Percentiles rank a stretch among this genome's conserved stretches.
These are phyloP conservation scores for Meira miltonrushii DNA, from an alignment of 1,284 basidiomycete genomes.

Conservation along the genomic window DNA sequence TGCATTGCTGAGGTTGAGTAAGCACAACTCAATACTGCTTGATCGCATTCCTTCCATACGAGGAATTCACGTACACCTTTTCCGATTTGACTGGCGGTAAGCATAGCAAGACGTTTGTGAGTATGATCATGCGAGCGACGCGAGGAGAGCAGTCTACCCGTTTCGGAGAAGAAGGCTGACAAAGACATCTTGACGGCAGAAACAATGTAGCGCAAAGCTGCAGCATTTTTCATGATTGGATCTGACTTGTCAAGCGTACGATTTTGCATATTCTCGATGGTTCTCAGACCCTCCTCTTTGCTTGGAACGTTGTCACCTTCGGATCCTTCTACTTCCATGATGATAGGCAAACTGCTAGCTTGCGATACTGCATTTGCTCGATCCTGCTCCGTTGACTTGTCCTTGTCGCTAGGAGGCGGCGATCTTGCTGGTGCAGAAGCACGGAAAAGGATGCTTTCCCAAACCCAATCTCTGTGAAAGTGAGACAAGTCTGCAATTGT, in stretches of 20 bases:
- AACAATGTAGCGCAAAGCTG: slow-evolving; percentile 67
- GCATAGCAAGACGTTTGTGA: slow-evolving; percentile 72
- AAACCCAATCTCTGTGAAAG: slow-evolving; percentile 75
- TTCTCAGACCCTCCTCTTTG: background rate
- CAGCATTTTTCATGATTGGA: slow-evolving; percentile 21
- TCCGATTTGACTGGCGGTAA: slow-evolving; percentile 67
- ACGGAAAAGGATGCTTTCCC: slow-evolving; percentile 79
- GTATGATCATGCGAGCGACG: slow-evolving; percentile 69
- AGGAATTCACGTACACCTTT: slow-evolving; percentile 71
- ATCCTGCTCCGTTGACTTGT: background rate
- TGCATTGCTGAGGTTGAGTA: slow-evolving; percentile 68
- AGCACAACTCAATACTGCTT: slow-evolving; percentile 48
- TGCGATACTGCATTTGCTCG: too few species aligned
- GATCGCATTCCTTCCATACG: slow-evolving; percentile 60
- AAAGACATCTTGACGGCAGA: slow-evolving; percentile 72
- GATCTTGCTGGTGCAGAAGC: slow-evolving; percentile 24
- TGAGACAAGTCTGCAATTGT: slow-evolving; percentile 67
- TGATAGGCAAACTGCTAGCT: too few species aligned
- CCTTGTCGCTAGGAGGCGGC: background rate
- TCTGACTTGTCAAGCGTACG: background rate
- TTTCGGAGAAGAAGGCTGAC: slow-evolving; percentile 81
- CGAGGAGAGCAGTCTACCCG: slow-evolving; percentile 76
- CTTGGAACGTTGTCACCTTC: background rate
- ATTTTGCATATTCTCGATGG: background rate
- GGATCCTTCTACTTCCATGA: background rate